A percentile compares a stretch with the other conserved stretches of the same genome.
These are phyloP conservation scores for Protomyces pachydermus DNA, from an alignment of 1,139 yeast species.

Conservation along the genomic window DNA sequence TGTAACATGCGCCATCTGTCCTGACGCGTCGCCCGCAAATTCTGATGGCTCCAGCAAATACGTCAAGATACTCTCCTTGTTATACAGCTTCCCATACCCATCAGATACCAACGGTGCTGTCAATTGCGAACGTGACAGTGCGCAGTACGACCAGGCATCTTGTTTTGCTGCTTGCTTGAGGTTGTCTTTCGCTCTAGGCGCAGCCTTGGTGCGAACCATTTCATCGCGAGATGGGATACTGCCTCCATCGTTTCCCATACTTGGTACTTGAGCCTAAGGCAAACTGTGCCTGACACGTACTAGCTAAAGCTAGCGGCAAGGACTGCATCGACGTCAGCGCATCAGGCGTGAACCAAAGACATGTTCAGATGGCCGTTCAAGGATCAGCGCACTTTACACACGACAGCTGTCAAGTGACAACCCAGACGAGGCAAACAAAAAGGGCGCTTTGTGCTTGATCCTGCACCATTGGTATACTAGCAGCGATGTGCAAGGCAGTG, in stretches of 20 bases:
- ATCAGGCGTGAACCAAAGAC: too few species aligned
- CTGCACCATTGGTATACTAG: too few species aligned
- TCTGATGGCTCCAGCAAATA: conserved; percentile 46
- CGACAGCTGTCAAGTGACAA: too few species aligned
- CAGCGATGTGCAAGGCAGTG: too few species aligned
- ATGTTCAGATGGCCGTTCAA: too few species aligned
- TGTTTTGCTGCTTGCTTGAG: conserved; percentile 33
- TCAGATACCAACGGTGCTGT: conserved; percentile 61
- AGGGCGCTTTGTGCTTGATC: too few species aligned
- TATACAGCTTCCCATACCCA: conserved; percentile 61
- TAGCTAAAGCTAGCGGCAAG: too few species aligned
- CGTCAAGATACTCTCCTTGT: conserved; percentile 63
- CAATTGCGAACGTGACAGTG: conserved; percentile 44
- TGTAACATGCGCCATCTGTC: conserved; percentile 46
- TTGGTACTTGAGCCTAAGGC: background rate
- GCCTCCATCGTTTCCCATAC: conserved; percentile 49
- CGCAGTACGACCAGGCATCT: conserved; percentile 47
- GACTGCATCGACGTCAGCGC: too few species aligned
- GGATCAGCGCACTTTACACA: too few species aligned
- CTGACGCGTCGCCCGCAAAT: conserved; percentile 37
- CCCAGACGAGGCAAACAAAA: too few species aligned
- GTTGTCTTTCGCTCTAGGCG: conserved; percentile 31
- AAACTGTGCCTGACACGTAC: too few species aligned
- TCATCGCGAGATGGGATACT: conserved; percentile 49
- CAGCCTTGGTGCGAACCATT: conserved; percentile 36